phyloP scores from a whole-genome alignment of 192 early-diverging fungal species.

The Umbelopsis ramanniana region DNA sequence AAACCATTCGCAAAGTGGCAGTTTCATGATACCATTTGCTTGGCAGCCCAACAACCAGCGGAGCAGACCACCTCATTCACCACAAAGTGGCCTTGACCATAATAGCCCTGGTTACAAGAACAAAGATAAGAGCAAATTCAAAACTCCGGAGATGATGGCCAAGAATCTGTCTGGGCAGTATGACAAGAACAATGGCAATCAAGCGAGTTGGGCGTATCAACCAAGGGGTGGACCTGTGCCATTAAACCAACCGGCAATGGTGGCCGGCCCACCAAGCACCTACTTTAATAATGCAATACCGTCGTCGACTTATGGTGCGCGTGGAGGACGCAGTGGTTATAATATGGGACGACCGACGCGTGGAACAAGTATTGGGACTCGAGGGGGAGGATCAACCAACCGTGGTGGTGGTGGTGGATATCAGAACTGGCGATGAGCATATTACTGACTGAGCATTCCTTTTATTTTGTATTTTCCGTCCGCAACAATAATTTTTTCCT shows the following conservation, averaged over 20 bases:
- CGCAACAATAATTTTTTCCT: not conserved
- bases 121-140: constrained; percentile 16
- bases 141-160: not conserved
- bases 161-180: not conserved
- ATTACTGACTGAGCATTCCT: not conserved
- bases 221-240: constrained; percentile 10
- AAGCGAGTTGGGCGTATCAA: not conserved
- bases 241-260: constrained; percentile 16
- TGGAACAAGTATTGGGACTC: not conserved
- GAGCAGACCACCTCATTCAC: constrained; percentile 1
- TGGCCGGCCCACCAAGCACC: constrained; percentile 21
- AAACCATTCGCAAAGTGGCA: constrained; percentile 2
- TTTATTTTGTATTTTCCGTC: constrained; percentile 12
- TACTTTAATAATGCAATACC: constrained; percentile 22
- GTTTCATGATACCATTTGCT: constrained; percentile 14
- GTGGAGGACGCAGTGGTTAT: constrained; percentile 10
- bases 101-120: constrained; percentile 3
- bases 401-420: constrained; percentile 12
- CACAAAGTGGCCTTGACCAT: constrained; percentile 2
- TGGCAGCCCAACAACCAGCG: constrained; percentile 20
- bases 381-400: not conserved
- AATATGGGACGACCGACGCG: constrained; percentile 15
- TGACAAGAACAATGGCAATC: not conserved
- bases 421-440: constrained; percentile 14
- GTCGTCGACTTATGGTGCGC: constrained; percentile 7